Percentiles rank a stretch among this genome's conserved stretches.
Conservation (phyloP, 371 early-diverging fungal species). For the Mucor saturninus region DNA sequence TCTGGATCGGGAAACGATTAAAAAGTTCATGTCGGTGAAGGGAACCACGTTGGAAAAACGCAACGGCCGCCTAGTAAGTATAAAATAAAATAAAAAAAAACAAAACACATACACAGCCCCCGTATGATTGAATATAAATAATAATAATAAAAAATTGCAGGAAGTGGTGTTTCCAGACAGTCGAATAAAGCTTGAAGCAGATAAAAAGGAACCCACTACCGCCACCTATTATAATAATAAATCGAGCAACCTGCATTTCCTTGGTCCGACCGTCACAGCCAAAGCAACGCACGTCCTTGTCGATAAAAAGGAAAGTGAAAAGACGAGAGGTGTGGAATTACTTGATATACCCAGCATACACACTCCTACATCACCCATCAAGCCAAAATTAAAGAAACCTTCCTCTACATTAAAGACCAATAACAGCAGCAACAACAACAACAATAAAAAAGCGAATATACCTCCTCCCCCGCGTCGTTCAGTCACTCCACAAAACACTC, state of each 20-base stretch:
- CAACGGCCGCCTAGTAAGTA: not conserved
- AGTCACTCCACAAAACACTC: not conserved
- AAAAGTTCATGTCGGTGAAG: constrained; percentile 10
- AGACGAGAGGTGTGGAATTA: constrained; percentile 9
- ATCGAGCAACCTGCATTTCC: constrained; percentile 14
- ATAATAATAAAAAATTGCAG: constrained; percentile 5
- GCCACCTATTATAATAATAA: constrained; percentile 21
- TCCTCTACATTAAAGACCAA: not conserved
- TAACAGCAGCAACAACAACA: not conserved
- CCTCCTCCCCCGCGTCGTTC: not conserved
- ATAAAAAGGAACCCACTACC: not conserved
- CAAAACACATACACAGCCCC: not conserved
- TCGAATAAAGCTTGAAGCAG: constrained; percentile 8
- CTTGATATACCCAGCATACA: constrained; percentile 21
- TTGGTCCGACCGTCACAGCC: constrained; percentile 11
- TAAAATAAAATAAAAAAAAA: not conserved
- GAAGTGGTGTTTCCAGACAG: constrained; percentile 15
- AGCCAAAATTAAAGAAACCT: constrained; percentile 9
- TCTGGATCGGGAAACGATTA: constrained; percentile 9
- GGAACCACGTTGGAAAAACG: not conserved
- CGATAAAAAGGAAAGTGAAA: not conserved
- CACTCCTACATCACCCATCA: constrained; percentile 1
- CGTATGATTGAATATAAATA: not conserved
- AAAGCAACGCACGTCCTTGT: not conserved
- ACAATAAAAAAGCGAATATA: not conserved